Conservation (phyloP, 2,329 filamentous ascomycete genomes). For the Neofusicoccum parvum region DNA sequence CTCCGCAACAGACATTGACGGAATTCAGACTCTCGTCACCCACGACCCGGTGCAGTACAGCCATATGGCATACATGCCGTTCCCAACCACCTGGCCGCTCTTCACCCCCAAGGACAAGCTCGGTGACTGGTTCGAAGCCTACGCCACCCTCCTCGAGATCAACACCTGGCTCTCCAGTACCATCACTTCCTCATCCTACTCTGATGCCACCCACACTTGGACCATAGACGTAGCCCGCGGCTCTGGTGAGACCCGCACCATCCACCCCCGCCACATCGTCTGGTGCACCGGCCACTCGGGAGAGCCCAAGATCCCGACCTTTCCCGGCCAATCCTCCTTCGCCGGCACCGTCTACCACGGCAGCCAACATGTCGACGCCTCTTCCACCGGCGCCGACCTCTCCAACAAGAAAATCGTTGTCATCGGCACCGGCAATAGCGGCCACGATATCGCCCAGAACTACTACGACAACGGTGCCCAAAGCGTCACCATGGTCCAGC, state of each 20-base stretch:
- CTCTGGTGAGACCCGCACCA: conserved; percentile 49
- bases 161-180: conserved; percentile 65
- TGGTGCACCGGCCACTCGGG: conserved; percentile 71
- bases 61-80: conserved; percentile 61
- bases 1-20: not conserved
- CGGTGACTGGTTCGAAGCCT: conserved; percentile 68
- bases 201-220: conserved; percentile 56
- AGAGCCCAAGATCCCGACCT: conserved; percentile 58
- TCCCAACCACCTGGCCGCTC: conserved; percentile 67
- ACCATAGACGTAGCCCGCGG: conserved; percentile 53
- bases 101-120: conserved; percentile 75
- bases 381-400: conserved; percentile 49
- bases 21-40: conserved; percentile 55
- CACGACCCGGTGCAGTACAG: conserved; percentile 65
- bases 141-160: conserved; percentile 66
- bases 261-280: conserved; percentile 65
- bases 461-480: conserved; percentile 67
- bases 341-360: conserved; percentile 61
- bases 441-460: conserved; percentile 70
- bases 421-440: conserved; percentile 69
- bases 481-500: conserved; percentile 69
- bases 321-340: conserved; percentile 57
- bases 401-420: conserved; percentile 64
- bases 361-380: conserved; percentile 38
- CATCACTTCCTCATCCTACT: conserved; percentile 53